These are phyloP conservation scores for Entelexis paramagnoliae DNA, from an alignment of 1,139 yeast genomes.

Conservation along the genomic window DNA sequence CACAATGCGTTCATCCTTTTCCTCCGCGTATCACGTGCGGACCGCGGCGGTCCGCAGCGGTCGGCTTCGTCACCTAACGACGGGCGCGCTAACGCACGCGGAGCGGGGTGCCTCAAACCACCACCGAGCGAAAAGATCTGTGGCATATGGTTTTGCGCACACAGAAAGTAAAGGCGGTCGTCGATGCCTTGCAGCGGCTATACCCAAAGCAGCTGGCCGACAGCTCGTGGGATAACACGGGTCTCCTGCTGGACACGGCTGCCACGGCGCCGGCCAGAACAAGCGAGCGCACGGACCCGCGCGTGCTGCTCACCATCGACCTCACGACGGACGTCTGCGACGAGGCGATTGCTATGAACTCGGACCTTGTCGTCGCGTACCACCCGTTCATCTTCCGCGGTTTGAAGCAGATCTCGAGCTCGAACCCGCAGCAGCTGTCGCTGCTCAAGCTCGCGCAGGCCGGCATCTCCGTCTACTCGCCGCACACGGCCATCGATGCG, in stretches of 20 bases:
- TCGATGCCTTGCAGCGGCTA: slow-evolving; percentile 45
- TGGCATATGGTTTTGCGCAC: not conserved
- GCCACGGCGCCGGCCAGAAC: slow-evolving; percentile 14
- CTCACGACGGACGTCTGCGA: slow-evolving; percentile 73
- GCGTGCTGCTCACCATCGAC: slow-evolving; percentile 66
- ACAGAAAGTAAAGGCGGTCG: slow-evolving; percentile 12
- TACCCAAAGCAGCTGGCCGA: slow-evolving; percentile 76
- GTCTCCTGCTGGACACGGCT: slow-evolving; percentile 60
- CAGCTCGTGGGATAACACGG: slow-evolving; percentile 87
- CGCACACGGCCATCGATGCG: slow-evolving; percentile 95
- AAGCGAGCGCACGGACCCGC: slow-evolving; percentile 19
- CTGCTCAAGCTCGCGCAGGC: slow-evolving; percentile 60
- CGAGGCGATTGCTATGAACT: slow-evolving; percentile 55
- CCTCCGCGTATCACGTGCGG: no score
- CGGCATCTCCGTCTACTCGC: slow-evolving; percentile 80
- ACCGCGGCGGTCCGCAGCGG: no score
- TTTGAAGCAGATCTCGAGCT: slow-evolving; percentile 55
- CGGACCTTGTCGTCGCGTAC: slow-evolving; percentile 62
- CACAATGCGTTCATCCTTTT: no score
- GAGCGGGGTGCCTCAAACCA: no score
- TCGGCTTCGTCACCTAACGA: no score
- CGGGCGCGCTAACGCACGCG: no score
- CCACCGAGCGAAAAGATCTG: no score
- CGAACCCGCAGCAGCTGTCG: slow-evolving; percentile 73
- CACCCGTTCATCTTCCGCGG: slow-evolving; percentile 93